Conservation (phyloP, 1,284 basidiomycete species). For the Phellopilus nigrolimitatus region DNA sequence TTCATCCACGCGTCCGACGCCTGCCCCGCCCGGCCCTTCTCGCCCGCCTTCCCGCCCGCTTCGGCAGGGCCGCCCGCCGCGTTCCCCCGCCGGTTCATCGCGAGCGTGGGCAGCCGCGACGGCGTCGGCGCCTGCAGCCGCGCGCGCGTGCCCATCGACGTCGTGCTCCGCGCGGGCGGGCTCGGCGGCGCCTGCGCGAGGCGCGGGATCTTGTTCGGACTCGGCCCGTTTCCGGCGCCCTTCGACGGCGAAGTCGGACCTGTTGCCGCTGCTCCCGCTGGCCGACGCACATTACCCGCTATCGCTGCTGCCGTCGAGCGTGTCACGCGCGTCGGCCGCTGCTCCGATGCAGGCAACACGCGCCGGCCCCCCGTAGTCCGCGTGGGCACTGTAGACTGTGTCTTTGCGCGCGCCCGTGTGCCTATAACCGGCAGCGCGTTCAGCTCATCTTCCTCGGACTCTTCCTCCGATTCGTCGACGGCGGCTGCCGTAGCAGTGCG, state of each 20-base stretch:
- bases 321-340: constrained; percentile 66
- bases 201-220: constrained; percentile 74
- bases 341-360: constrained; percentile 52
- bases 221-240: constrained; percentile 33
- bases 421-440: constrained; percentile 62
- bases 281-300: constrained; percentile 40
- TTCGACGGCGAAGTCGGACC: constrained; percentile 38
- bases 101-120: constrained; percentile 67
- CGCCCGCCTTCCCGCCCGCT: constrained; percentile 36
- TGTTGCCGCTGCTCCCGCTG: constrained; percentile 28
- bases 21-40: constrained; percentile 27
- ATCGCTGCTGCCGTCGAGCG: constrained; percentile 60
- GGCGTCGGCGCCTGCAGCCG: constrained; percentile 57
- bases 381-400: constrained; percentile 39
- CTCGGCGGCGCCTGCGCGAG: constrained; percentile 42
- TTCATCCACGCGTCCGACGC: constrained; percentile 66
- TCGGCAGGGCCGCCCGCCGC: constrained; percentile 45
- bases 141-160: constrained; percentile 17
- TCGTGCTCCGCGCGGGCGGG: constrained; percentile 20
- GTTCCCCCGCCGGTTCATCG: constrained; percentile 46
- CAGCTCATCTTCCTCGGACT: constrained; percentile 48
- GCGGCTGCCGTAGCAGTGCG: constrained; percentile 42
- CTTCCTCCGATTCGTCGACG: constrained; percentile 44
- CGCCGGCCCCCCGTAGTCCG: constrained; percentile 36
- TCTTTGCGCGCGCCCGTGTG: constrained; percentile 4